Base-by-base conservation (phyloP, 345 rosid genomes). In the Brassica juncea region DNA sequence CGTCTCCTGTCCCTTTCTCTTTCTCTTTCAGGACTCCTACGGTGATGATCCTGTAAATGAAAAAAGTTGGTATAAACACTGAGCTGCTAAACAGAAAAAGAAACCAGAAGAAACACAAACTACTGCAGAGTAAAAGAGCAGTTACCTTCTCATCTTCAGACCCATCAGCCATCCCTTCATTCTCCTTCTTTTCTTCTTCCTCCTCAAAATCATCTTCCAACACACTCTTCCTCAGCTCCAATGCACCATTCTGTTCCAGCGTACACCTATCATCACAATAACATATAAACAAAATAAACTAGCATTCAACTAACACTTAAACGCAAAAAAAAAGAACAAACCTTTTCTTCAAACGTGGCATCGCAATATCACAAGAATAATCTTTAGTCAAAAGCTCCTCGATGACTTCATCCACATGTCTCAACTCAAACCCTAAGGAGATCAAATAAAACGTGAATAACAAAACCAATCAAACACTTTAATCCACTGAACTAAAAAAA, bases 171-270 rank as follows among this genome's bases (percentile, higher is more conserved):
- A 83, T 78, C 74, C 80, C 88, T 52, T 87, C 98, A n/a, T 84
- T 90, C 80, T 91, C 97, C 79, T 95, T 97, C 70, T 89, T 90
- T 69, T 96, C 94, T 86, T 96, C 99, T 71, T 93, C 97, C 80
- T 95, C 98, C 81, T 91, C 97, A 79, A 95, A 95, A 73, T 95
- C 98, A 74, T 93, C 99, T 82, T 93, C 99, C 82, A 95, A 72
- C 58, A 94, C 97, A 77, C 98, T 93, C 78, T 88, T 93, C 75
- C 97, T 86, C 4, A 87, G 92, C 67, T 96, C 98, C 66, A 96
- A 83, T 6, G 80, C 31, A 79, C 89, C 88, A 78, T 81, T 77
- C 39, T 93, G 85, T 76, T 96, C 97, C 21, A 93, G 91, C 80
- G 85, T 96, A 94, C 87, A 89, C 82, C 96, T 91, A 83, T 64